Evolutionary conservation across 495 filamentous ascomycete species (phyloP).

Genomic region (Trichoderma virens): DNA sequence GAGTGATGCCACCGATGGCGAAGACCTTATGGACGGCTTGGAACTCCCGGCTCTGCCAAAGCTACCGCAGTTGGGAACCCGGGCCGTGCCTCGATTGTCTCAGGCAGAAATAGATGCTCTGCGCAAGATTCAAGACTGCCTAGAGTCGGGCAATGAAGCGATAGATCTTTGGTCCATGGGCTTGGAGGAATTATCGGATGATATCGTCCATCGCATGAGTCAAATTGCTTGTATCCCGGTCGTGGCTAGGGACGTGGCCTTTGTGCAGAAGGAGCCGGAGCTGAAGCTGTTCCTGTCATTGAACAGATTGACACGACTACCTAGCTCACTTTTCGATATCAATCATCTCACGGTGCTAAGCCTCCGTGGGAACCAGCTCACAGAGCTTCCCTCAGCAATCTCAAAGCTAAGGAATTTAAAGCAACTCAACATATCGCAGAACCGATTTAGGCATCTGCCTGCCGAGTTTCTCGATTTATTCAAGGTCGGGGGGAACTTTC

Average conservation of each 20-base stretch:
- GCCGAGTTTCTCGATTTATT: conserved; percentile 61
- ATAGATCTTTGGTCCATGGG: conserved; percentile 50
- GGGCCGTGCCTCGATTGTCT: conserved; percentile 15
- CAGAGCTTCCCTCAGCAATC: conserved; percentile 57
- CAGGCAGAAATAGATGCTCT: conserved; percentile 25
- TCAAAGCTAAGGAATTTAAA: conserved; percentile 53
- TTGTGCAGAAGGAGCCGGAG: conserved; percentile 37
- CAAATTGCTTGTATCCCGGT: conserved; percentile 47
- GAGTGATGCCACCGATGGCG: conserved; percentile 47
- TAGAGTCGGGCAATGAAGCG: conserved; percentile 52
- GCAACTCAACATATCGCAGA: conserved; percentile 64
- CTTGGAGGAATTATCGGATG: conserved; percentile 34
- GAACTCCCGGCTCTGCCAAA: conserved; percentile 17
- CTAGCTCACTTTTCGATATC: conserved; percentile 45
- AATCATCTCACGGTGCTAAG: conserved; percentile 59
- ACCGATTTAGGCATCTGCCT: conserved; percentile 59
- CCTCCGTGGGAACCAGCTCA: conserved; percentile 62
- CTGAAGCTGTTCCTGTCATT: conserved; percentile 57
- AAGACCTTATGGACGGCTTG: conserved; percentile 25
- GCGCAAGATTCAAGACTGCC: conserved; percentile 41
- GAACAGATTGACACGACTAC: conserved; percentile 49
- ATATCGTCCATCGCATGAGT: conserved; percentile 47
- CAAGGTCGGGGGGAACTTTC: conserved; percentile 28
- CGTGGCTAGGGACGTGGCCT: conserved; percentile 30
- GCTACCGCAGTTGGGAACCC: conserved; percentile 18